Evolutionary conservation across 1,139 yeast genomes (phyloP).

Genomic region (Taiozyma onychis): DNA sequence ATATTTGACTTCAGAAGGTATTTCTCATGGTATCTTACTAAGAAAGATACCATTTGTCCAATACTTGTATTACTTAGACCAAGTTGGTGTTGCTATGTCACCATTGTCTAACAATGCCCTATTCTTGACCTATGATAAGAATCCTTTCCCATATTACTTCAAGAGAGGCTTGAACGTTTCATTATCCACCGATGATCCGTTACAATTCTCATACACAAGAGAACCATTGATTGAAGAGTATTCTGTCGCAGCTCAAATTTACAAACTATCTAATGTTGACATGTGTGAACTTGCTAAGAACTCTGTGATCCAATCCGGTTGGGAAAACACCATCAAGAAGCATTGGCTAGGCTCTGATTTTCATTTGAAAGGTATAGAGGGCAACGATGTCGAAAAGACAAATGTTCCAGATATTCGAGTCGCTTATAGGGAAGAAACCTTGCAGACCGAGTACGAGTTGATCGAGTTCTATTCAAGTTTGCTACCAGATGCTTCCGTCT

Average conservation of each 20-base stretch:
- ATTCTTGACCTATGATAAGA: slow-evolving; percentile 90
- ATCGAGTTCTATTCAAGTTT: slow-evolving; percentile 51
- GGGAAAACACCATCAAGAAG: slow-evolving; percentile 75
- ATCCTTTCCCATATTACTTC: slow-evolving; percentile 86
- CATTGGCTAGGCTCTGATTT: slow-evolving; percentile 90
- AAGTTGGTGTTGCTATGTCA: slow-evolving; percentile 98
- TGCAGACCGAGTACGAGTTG: slow-evolving; percentile 67
- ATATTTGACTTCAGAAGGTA: slow-evolving; percentile 83
- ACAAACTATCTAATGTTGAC: slow-evolving; percentile 88
- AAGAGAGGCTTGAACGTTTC: slow-evolving; percentile 92
- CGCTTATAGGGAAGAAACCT: slow-evolving; percentile 76
- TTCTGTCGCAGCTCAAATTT: slow-evolving; percentile 96
- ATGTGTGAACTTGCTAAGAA: slow-evolving; percentile 88
- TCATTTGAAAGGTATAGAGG: slow-evolving; percentile 56
- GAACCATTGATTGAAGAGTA: slow-evolving; percentile 98
- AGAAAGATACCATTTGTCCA: slow-evolving; percentile 94
- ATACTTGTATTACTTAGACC: slow-evolving; percentile 87
- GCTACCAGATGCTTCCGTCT: not conserved
- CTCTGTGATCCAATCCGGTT: slow-evolving; percentile 89
- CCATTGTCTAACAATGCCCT: slow-evolving; percentile 95
- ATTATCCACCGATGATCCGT: slow-evolving; percentile 86
- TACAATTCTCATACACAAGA: slow-evolving; percentile 92
- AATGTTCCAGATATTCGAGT: slow-evolving; percentile 90
- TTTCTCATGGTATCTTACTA: slow-evolving; percentile 89
- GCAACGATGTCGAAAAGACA: slow-evolving; percentile 88